Evolutionary conservation across 352 stramenopile genomes (phyloP).

Genomic region (Pythium rishiriense): DNA sequence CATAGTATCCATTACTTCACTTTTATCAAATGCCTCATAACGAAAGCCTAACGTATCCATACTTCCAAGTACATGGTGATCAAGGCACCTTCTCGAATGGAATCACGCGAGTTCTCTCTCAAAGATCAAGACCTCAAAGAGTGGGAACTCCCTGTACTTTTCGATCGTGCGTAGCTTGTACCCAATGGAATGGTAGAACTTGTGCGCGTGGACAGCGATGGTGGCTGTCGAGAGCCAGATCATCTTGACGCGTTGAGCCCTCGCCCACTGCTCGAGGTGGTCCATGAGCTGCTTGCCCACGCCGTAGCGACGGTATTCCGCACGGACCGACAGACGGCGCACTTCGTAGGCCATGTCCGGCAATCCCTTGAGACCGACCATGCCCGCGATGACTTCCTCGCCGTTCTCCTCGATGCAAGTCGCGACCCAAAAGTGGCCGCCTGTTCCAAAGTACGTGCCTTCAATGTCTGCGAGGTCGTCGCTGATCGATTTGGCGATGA

Average conservation of each 20-base stretch:
- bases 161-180: too few relatives aligned
- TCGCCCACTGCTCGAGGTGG: slow-evolving; percentile 43
- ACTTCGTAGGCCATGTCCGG: slow-evolving; percentile 29
- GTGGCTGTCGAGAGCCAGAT: too few relatives aligned
- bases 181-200: too few relatives aligned
- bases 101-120: too few relatives aligned
- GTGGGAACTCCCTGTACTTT: too few relatives aligned
- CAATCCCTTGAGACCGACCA: slow-evolving; percentile 36
- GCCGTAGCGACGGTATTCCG: slow-evolving; percentile 33
- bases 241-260: neutral
- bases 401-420: slow-evolving; percentile 17
- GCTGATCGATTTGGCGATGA: slow-evolving; percentile 29
- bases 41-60: too few relatives aligned
- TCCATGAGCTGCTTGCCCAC: slow-evolving; percentile 37
- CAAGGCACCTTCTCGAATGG: too few relatives aligned
- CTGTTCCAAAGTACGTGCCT: slow-evolving; percentile 35
- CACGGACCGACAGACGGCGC: slow-evolving; percentile 46
- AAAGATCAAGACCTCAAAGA: too few relatives aligned
- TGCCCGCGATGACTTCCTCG: slow-evolving; percentile 25
- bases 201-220: too few relatives aligned
- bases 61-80: too few relatives aligned
- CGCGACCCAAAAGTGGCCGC: slow-evolving; percentile 54
- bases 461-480: slow-evolving; percentile 38
- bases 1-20: too few relatives aligned
- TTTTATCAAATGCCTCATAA: too few relatives aligned